Conservation (phyloP, 345 rosid genomes). For the Sapria himalayana region DNA sequence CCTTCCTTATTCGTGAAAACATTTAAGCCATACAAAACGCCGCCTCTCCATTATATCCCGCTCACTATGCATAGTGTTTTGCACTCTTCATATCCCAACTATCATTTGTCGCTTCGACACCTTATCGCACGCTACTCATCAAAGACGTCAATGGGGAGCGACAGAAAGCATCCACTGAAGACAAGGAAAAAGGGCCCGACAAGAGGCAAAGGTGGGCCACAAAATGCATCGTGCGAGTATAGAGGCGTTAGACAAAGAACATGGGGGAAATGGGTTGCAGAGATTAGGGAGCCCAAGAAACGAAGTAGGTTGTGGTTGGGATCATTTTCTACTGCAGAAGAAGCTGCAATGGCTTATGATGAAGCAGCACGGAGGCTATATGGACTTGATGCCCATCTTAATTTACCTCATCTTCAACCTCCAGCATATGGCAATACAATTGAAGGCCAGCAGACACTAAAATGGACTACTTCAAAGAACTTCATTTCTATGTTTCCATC, state of each 20-base stretch:
- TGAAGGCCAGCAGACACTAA: conserved; percentile 20
- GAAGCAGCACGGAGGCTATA: conserved; percentile 58
- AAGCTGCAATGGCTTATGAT: conserved; percentile 93
- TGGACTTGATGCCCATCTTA: conserved; percentile 68
- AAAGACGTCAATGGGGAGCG: conserved; percentile 15
- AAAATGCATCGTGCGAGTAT: conserved; percentile 58
- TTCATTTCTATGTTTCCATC: conserved; percentile 83
- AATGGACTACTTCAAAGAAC: conserved; percentile 73
- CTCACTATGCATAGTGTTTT: too few relatives aligned
- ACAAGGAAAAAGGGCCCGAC: conserved; percentile 92
- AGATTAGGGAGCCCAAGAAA: conserved; percentile 86
- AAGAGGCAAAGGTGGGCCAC: conserved; percentile 89
- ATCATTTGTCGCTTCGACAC: too few relatives aligned
- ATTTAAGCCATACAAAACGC: too few relatives aligned
- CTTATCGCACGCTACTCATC: too few relatives aligned
- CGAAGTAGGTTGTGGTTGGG: conserved; percentile 79
- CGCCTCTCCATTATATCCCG: too few relatives aligned
- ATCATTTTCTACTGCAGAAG: conserved; percentile 76
- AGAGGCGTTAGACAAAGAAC: conserved; percentile 86
- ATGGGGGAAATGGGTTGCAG: conserved; percentile 99
- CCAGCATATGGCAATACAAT: conserved; percentile 2
- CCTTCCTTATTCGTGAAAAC: too few relatives aligned
- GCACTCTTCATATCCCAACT: too few relatives aligned
- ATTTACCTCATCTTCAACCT: conserved; percentile 70
- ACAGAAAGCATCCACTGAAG: conserved; percentile 37